A percentile compares a stretch with the other conserved stretches of the same genome.
Evolutionary conservation across 1,284 basidiomycete genomes (phyloP).

Genomic region (Neotropicomus parvogracilis): DNA sequence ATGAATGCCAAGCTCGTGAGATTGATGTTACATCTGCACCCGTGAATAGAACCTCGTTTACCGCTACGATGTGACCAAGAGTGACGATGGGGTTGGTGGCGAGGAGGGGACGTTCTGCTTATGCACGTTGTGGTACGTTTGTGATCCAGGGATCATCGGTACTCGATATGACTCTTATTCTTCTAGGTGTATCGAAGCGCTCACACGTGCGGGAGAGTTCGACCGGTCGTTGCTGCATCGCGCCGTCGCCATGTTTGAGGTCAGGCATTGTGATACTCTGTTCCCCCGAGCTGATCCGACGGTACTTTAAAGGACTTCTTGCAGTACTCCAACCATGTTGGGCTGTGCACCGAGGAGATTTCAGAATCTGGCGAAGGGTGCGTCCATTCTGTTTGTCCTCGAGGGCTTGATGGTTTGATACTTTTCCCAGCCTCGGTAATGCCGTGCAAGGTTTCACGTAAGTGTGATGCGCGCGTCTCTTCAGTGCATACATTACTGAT

Average conservation of each 20-base stretch:
- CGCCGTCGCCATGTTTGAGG: slow-evolving; percentile 82
- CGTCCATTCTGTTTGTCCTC: slow-evolving; percentile 23
- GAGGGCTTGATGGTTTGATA: background rate
- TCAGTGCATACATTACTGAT: background rate
- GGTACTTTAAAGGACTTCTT: slow-evolving; percentile 57
- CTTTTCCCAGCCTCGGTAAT: slow-evolving; percentile 61
- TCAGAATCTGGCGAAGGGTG: slow-evolving; percentile 76
- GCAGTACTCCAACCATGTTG: slow-evolving; percentile 82
- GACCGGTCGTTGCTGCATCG: slow-evolving; percentile 64
- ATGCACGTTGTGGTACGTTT: slow-evolving; percentile 64
- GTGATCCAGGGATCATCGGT: background rate
- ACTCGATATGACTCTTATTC: slow-evolving; percentile 13
- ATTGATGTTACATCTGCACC: slow-evolving; percentile 4
- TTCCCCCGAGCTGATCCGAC: background rate
- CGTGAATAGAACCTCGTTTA: slow-evolving; percentile 46
- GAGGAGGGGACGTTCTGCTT: slow-evolving; percentile 86
- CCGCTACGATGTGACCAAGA: slow-evolving; percentile 76
- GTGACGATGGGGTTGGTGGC: slow-evolving; percentile 89
- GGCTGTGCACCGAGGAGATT: slow-evolving; percentile 82
- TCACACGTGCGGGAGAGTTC: slow-evolving; percentile 80
- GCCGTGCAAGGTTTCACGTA: slow-evolving; percentile 86
- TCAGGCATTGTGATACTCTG: slow-evolving; percentile 30
- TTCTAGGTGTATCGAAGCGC: slow-evolving; percentile 78
- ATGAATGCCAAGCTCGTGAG: background rate
- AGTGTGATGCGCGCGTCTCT: slow-evolving; percentile 30